Evolutionary conservation across 1,139 yeast species (phyloP).

Genomic region (Blastobotrys persicus): DNA sequence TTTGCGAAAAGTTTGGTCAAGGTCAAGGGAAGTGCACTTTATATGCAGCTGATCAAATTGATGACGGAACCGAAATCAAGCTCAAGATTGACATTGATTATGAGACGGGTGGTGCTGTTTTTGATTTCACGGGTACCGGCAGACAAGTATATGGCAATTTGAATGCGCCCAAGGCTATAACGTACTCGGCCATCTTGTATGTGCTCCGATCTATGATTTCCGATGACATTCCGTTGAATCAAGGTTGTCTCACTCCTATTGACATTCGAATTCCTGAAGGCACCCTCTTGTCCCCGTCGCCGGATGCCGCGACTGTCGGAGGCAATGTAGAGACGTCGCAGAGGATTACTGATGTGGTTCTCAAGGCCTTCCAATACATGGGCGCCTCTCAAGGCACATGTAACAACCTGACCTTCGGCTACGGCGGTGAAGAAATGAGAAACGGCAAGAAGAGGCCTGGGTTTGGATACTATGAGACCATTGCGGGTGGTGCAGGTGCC

Average conservation of each 20-base stretch:
- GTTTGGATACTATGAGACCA: slow-evolving; percentile 71
- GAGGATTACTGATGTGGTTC: slow-evolving; percentile 73
- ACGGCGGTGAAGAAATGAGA: slow-evolving; percentile 39
- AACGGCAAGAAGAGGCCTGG: slow-evolving; percentile 41
- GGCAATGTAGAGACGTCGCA: slow-evolving; percentile 89
- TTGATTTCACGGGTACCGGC: slow-evolving; percentile 62
- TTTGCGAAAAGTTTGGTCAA: slow-evolving; percentile 36
- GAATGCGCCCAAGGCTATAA: slow-evolving; percentile 70
- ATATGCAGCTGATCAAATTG: slow-evolving; percentile 53
- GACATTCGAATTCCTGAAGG: slow-evolving; percentile 64
- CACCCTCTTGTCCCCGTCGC: slow-evolving; percentile 65
- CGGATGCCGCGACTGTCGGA: slow-evolving; percentile 83
- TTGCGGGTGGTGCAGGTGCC: slow-evolving; percentile 73
- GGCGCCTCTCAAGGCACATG: slow-evolving; percentile 79
- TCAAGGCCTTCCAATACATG: slow-evolving; percentile 72
- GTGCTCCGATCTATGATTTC: slow-evolving; percentile 72
- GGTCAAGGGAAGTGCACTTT: slow-evolving; percentile 31
- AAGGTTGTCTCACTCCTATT: slow-evolving; percentile 77
- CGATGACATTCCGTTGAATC: slow-evolving; percentile 78
- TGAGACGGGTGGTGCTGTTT: slow-evolving; percentile 47
- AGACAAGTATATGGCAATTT: slow-evolving; percentile 59
- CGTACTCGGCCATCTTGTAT: slow-evolving; percentile 77
- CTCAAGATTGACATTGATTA: slow-evolving; percentile 46
- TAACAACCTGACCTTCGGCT: slow-evolving; percentile 70
- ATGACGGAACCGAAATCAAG: slow-evolving; percentile 57